Base-by-base conservation (phyloP, 164 flowering plant genomes). In the Platanus orientalis region DNA sequence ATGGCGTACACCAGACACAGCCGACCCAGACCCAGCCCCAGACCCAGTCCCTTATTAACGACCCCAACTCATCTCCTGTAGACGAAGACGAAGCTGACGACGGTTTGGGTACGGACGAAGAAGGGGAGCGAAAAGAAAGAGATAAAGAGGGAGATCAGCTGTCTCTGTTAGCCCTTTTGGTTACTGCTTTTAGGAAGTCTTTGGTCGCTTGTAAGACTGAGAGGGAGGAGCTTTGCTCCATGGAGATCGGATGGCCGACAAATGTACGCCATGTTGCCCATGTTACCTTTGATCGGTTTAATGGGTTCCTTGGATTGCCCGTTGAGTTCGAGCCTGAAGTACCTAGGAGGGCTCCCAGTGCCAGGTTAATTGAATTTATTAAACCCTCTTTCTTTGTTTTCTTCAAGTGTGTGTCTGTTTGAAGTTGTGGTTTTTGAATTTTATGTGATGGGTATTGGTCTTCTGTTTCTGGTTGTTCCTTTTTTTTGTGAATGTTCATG, bases 221-320 rank as follows among this genome's bases (percentile, higher is more conserved):
- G 14, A 61, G 79, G 42, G 76, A 79, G 50, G 79, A 69, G 64
- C 75, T 72, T 47, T 72, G 79, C 25, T 73, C 79, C 20, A 83
- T 92, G 90, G 99, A 95, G 36, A 92, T 95, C 44, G 96, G 99
- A 7, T 89, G 96, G 88, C 99, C 99, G 0, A 92, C 97, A 0
- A 81, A 95, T 60, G 99, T 95, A 6, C 82, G 76, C 19, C 99
- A 95, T 66, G 71, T 92, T 0, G 74, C 96, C 36, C 99, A 95
- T 58, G 99, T 95, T 26, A 95, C 99, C 13, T 95, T 95, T 42
- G 99, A 95, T 54, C 80, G 97, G 11, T 95, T 92, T 71, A 74
- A 95, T 60, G 99, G 99, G 0, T 95, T 95, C 67, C 77, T 89
- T 26, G 99, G 99, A 42, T 89, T 95, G 25, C 99, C 99, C 16